Evolutionary conservation across 805 yeast species (phyloP), one percentile per base, ranked within the genome.

Genomic region (Candida tallmaniae): DNA sequence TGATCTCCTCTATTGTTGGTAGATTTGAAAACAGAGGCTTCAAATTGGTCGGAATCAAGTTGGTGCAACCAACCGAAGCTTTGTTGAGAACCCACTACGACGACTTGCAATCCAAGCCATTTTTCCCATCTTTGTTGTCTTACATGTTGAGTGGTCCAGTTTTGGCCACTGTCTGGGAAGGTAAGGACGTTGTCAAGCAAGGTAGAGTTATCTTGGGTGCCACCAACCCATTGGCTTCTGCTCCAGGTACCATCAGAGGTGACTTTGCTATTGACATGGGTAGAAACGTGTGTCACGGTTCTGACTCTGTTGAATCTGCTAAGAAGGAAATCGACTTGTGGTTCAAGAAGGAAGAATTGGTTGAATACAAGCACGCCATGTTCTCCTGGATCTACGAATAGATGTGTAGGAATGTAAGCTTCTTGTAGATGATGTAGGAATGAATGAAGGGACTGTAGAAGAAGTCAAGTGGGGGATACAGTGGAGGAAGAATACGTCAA

Each of bases 231-330:
- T 76, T 83, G 65, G 80, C 78, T 56, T 85, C 96, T 55, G 90
- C 95, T 51, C 97, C 97, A 69, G 99, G 99, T 70, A 93, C 99
- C 72, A 93, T 93, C 78, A 88, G 99, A 78, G 97, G 96, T 68
- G 99, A 93, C 75, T 93, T 71, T 55, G 98, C 97, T 66, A 73
- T 93, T 57, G 98, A 93, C 73, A 87, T 85, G 79, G 98, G 99
- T 66, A 88, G 99, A 83, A 93, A 93, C 80, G 96, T 93, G 60
- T 76, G 84, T 67, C 99, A 93, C 79, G 98, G 98, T 69, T 90
- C 97, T 52, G 99, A 93, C 79, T 88, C 97, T 47, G 98, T 93
- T 58, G 98, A 90, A 74, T 74, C 82, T 54, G 99, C 99, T 58
- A 70, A 87, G 69, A 85, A 84, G 78, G 99, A 93, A 79, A 93